Conservation (phyloP, 768 basidiomycete species). For the Xerocomellus intermedius region DNA sequence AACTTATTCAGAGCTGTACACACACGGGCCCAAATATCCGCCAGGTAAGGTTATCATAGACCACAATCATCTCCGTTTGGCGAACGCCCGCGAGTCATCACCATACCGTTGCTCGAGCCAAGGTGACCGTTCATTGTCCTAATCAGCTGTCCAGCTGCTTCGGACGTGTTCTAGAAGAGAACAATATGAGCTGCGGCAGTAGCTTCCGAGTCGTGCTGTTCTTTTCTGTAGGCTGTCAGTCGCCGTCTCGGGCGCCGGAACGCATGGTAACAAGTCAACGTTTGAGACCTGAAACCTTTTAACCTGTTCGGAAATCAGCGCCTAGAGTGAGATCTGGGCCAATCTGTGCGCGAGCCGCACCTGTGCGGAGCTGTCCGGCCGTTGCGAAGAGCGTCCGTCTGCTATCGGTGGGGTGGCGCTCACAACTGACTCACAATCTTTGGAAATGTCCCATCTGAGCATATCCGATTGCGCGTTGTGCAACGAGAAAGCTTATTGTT, state of each 20-base stretch:
- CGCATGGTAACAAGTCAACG: not conserved
- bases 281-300: not conserved
- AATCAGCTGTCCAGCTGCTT: not conserved
- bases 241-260: not conserved
- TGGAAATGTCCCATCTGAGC: not conserved
- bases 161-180: not conserved
- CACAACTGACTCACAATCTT: too few species aligned
- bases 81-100: not conserved
- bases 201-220: not conserved
- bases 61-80: conserved; percentile 9
- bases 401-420: too few species aligned
- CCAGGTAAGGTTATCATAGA: not conserved
- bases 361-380: not conserved
- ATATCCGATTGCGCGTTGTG: not conserved
- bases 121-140: conserved; percentile 2
- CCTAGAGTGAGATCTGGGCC: not conserved
- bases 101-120: too few species aligned
- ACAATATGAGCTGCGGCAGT: not conserved
- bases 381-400: too few species aligned
- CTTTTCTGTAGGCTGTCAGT: not conserved
- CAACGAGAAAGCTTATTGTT: too few species aligned
- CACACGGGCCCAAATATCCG: conserved; percentile 7
- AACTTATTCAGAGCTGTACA: not conserved
- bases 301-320: not conserved
- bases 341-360: not conserved